Percentiles rank a stretch among this genome's conserved stretches.
phyloP scores from a whole-genome alignment of 2,329 filamentous ascomycete species.

The Aspergillus pseudoglaucus region DNA sequence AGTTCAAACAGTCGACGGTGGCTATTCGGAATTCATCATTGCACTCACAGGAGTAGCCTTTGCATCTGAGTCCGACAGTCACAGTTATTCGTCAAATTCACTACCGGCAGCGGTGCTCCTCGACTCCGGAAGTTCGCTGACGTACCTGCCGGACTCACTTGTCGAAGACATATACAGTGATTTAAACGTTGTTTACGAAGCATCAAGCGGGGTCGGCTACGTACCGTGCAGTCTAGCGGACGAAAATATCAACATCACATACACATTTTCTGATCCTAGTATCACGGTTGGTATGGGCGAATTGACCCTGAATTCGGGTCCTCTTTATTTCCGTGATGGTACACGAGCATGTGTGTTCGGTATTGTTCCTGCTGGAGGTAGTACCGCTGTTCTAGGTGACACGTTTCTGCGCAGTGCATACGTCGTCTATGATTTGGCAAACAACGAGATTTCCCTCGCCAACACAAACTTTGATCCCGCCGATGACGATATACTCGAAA shows the following conservation, averaged over 20 bases:
- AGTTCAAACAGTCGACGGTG: conserved; percentile 49
- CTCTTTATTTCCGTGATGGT: conserved; percentile 28
- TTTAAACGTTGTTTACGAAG: conserved; percentile 55
- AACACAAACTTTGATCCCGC: conserved; percentile 57
- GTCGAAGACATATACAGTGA: conserved; percentile 47
- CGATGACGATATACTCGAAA: conserved; percentile 46
- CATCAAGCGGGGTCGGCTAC: conserved; percentile 47
- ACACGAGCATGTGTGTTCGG: conserved; percentile 40
- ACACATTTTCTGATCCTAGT: conserved; percentile 50
- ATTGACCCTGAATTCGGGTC: conserved; percentile 48
- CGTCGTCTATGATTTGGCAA: conserved; percentile 55
- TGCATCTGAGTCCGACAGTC: conserved; percentile 14
- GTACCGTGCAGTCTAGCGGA: conserved; percentile 49
- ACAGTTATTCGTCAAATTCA: conserved; percentile 26
- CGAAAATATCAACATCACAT: conserved; percentile 46
- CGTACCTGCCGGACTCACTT: conserved; percentile 31
- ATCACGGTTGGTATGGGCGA: conserved; percentile 53
- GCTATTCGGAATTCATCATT: conserved; percentile 60
- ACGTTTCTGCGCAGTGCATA: conserved; percentile 59
- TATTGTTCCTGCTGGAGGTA: conserved; percentile 44
- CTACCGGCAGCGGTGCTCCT: conserved; percentile 37
- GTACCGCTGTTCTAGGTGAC: conserved; percentile 51
- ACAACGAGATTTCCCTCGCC: conserved; percentile 56
- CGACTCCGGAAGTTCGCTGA: conserved; percentile 36
- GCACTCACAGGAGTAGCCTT: conserved; percentile 57